Evolutionary conservation across 805 yeast genomes (phyloP).

Genomic region (Lipomyces sp.): DNA sequence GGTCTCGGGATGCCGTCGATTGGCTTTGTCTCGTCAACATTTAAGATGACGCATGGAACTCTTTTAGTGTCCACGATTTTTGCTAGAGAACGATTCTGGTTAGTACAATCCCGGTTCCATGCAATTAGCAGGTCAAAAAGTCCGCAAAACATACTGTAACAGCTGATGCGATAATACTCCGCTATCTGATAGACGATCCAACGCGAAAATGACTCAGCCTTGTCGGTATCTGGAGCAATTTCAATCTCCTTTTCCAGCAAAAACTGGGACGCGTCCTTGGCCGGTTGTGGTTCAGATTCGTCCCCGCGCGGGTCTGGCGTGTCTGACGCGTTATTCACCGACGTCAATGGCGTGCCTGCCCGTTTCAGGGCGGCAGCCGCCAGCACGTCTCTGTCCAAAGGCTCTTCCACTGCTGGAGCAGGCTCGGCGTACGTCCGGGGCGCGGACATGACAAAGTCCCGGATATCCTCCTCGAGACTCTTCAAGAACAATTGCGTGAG

Average conservation of each 20-base stretch:
- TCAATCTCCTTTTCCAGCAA: constrained; percentile 19
- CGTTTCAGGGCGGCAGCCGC: constrained; percentile 10
- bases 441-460: constrained; percentile 17
- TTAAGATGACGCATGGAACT: constrained; percentile 18
- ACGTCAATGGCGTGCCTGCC: not conserved
- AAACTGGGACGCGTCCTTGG: not conserved
- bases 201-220: constrained; percentile 24
- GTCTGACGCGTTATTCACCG: not conserved
- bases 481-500: constrained; percentile 23
- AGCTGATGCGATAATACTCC: constrained; percentile 16
- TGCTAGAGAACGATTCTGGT: constrained; percentile 1
- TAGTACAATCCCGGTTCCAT: not conserved
- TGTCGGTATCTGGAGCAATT: constrained; percentile 16
- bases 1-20: constrained; percentile 12
- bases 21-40: not conserved
- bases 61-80: constrained; percentile 8
- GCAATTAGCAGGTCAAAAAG: not conserved
- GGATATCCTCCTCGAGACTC: constrained; percentile 16
- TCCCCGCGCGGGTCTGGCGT: no score
- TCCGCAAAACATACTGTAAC: constrained; percentile 27
- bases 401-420: not conserved
- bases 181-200: constrained; percentile 29
- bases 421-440: not conserved
- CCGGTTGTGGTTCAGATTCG: not conserved
- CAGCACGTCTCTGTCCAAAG: constrained; percentile 1